Evolutionary conservation across 2,329 filamentous ascomycete genomes (phyloP), one percentile per base, ranked within the genome.

Genomic region (Verticillium alfalfae): DNA sequence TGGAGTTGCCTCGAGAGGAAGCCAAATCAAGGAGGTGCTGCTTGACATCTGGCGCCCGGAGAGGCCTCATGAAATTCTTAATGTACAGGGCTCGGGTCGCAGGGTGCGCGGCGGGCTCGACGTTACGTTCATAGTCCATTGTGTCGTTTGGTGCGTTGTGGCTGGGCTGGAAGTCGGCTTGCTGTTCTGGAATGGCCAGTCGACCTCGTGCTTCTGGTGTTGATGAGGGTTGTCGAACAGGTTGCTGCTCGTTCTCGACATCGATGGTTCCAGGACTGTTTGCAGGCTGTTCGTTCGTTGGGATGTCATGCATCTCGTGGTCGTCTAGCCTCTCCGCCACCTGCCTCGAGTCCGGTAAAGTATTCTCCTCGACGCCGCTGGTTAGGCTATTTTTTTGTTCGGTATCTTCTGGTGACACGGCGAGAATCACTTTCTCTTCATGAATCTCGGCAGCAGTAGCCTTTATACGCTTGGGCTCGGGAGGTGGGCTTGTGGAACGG

Each of bases 31-130:
- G 72, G 5, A 98, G 81, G 70, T 97, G 87, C 1, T 84, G 81
- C 68, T 85, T 86, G 1, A 98, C 83, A 18, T 81, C 79, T 34
- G 80, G 78, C 0, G 87, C 84, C 63, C 92, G 89, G 26, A 98
- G 80, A 10, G 95, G 93, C 56, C 94, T 88, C 86, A 96, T 93
- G 60, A 98, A 86, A 69, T 97, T 89, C 73, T 89, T 88, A 68
- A 98, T 95, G 76, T 97, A 98, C 56, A 98, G 79, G 16, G 91
- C 89, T 37, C 86, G 77, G 3, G 93, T 94, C 5, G 89, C 87
- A 26, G 86, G 84, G 72, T 95, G 91, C 39, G 88, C 75, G 0
- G 91, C 83, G 7, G 88, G 87, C 31, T 75, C 74, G 34, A 81
- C 74, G 45, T 76, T 72, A 22, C 68, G 65, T 56, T 76, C 73